Conservation (phyloP, 2,329 filamentous ascomycete genomes). For the Fusarium metavorans region DNA sequence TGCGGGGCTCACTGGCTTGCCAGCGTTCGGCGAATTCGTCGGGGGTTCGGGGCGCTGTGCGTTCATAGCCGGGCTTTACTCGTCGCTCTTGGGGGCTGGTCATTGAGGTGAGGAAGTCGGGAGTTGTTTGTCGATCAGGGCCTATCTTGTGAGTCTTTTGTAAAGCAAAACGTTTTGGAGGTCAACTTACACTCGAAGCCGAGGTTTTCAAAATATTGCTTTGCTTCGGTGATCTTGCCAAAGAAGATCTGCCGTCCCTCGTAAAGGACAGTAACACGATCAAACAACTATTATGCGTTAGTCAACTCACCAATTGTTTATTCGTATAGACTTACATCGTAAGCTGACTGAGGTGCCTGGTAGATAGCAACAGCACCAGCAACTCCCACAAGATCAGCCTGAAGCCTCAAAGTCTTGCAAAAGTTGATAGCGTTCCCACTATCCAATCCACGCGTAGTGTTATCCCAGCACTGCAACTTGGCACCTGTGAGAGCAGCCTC, state of each 20-base stretch:
- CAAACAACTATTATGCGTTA: constrained; percentile 68
- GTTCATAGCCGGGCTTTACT: constrained; percentile 48
- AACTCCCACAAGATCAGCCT: constrained; percentile 44
- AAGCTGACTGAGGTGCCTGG: constrained; percentile 70
- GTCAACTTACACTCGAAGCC: constrained; percentile 40
- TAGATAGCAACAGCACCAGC: constrained; percentile 60
- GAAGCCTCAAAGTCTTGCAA: constrained; percentile 40
- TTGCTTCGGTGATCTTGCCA: constrained; percentile 67
- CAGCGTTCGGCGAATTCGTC: constrained; percentile 53
- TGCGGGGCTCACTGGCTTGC: constrained; percentile 44
- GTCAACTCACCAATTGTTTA: neutral
- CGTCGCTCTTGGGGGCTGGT: constrained; percentile 54
- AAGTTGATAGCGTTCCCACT: constrained; percentile 47
- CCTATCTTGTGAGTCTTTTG: constrained; percentile 20
- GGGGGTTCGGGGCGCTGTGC: constrained; percentile 50
- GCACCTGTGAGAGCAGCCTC: constrained; percentile 64
- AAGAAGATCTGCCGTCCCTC: constrained; percentile 77
- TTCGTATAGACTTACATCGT: constrained; percentile 53
- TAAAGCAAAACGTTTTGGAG: rapidly evolving
- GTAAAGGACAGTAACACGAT: constrained; percentile 76
- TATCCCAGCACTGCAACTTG: constrained; percentile 50
- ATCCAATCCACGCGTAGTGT: constrained; percentile 46
- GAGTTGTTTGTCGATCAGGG: constrained; percentile 42
- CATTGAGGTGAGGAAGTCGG: constrained; percentile 54
- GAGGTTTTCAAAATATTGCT: constrained; percentile 67